Evolutionary conservation across 805 yeast genomes (phyloP), one percentile per base, ranked within the genome.

Genomic region (Yarrowia osloensis): DNA sequence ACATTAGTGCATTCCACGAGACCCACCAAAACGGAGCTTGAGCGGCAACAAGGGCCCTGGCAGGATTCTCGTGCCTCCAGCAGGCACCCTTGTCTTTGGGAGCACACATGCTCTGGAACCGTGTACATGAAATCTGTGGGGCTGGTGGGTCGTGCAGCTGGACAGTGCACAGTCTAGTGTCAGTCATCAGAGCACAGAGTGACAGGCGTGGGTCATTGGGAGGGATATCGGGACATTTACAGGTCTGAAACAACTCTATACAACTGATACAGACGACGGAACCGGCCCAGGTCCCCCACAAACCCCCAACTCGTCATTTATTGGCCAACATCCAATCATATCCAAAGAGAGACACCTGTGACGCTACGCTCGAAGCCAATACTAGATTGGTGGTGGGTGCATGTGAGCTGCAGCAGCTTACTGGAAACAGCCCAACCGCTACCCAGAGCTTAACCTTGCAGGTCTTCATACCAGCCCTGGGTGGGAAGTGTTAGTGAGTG

Each of bases 301-400:
- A 28, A 28, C 35, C 6, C 9, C 11, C 13, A 13, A 8, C 13
- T 31, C 35, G n/a, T n/a, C n/a, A n/a, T n/a, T n/a, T n/a, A n/a
- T n/a, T n/a, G n/a, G n/a, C 12, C 35, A 11, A n/a, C 49, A 3
- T 15, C 57, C 57, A 50, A 50, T 50, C 57, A 50, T 19, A 54
- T 21, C 44, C 44, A 37, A 54, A 54, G 61, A 50, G 28, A 29
- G 57, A 21, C 28, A 50, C 57, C 40, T 47, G 57, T 50, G 57
- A 50, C 55, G 37, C 26, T 21, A 15, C 19, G 8, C 4, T 12
- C 35, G 15, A 50, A 52, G 29, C 5, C 42, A 7, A 22, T 31
- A 6, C 47, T 22, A 24, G 29, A 24, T 31, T 19, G 55, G 55
- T 2, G 22, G 54, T 5, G 37, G 17, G 24, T 50, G 57, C 57